A percentile compares a stretch with the other conserved stretches of the same genome.
Evolutionary conservation across 306 rosid species (phyloP).

Genomic region (Chamaecrista fasciculata): DNA sequence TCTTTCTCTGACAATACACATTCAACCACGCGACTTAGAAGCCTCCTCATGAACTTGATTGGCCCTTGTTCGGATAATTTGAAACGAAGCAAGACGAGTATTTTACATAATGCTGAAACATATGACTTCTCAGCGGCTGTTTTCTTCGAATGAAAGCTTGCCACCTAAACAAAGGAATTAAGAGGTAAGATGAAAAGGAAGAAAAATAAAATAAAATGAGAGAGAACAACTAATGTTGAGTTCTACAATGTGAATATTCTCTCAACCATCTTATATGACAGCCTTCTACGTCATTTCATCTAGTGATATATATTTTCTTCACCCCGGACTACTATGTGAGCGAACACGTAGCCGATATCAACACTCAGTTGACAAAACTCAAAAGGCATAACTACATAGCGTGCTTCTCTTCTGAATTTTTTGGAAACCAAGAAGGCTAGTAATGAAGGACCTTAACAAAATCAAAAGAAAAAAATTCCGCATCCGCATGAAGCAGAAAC

Average conservation of each 20-base stretch:
- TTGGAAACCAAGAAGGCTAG: not conserved
- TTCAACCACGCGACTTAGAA: slow-evolving; percentile 39
- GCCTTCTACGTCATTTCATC: not conserved
- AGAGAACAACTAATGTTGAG: slow-evolving; percentile 14
- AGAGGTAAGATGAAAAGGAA: slow-evolving; percentile 12
- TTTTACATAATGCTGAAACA: slow-evolving; percentile 63
- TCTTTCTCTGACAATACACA: slow-evolving; percentile 45
- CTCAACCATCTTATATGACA: slow-evolving; percentile 12
- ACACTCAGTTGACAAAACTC: not conserved
- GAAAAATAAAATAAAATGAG: not conserved
- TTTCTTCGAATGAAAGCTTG: slow-evolving; percentile 67
- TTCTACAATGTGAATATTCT: slow-evolving; percentile 16
- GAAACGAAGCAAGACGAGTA: slow-evolving; percentile 70
- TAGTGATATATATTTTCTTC: slow-evolving; percentile 1
- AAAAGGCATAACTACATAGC: not conserved
- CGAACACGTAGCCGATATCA: not conserved
- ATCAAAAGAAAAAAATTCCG: not conserved
- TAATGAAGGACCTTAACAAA: not conserved
- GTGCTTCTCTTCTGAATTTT: not conserved
- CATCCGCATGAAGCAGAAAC: not conserved
- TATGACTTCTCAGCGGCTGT: slow-evolving; percentile 84
- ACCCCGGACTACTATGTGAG: slow-evolving; percentile 14
- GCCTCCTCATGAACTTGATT: slow-evolving; percentile 66
- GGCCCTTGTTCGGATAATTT: slow-evolving; percentile 71
- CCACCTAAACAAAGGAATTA: slow-evolving; percentile 51